Base-by-base conservation (phyloP, 805 yeast genomes). In the Saturnispora serradocipensis region DNA sequence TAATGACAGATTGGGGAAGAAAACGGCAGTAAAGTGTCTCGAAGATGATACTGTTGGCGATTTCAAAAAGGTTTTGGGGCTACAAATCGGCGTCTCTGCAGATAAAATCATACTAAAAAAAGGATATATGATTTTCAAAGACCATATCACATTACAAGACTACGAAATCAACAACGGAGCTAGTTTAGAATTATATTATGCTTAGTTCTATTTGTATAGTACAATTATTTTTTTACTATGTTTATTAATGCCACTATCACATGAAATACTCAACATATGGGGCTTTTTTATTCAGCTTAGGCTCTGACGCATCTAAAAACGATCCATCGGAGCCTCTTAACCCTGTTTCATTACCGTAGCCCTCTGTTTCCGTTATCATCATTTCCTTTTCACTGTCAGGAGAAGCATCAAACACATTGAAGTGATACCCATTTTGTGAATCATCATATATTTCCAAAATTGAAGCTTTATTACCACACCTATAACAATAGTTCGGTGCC, bases 401-500 rank as follows among this genome's bases (percentile, higher is more conserved):
- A 7, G 97, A 93, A 13, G 97, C 98, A 56, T 88, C 98, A 67
- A 93, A 93, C 2, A 95, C 96, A 63, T 93, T 93, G 68, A 91
- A 93, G 40, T 70, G 56, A 59, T 72, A 78, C 55, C 79, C 75
- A 25, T 82, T 80, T 47, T 77, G 80, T 58, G 77, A 78, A 44
- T 74, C 66, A 57, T 76, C 77, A 52, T 65, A 64, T 5, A 93
- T 81, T 66, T 93, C 99, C 56, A 93, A 73, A n/a, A 93, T 90
- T n/a, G 96, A 86, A 4, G 99, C 99, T 64, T 88, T 81, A 64
- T 93, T 93, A 0, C 99, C 99, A 67, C 99, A 93, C 55, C 99
- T 68, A 62, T 93, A 93, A 64, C 99, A 93, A 64, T 93, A 93
- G 64, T 93, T 93, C 0, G 99, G 99, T 0, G 99, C 99, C 0